Evolutionary conservation across 1,139 yeast genomes (phyloP).

Genomic region (Blastobotrys ciferrii): DNA sequence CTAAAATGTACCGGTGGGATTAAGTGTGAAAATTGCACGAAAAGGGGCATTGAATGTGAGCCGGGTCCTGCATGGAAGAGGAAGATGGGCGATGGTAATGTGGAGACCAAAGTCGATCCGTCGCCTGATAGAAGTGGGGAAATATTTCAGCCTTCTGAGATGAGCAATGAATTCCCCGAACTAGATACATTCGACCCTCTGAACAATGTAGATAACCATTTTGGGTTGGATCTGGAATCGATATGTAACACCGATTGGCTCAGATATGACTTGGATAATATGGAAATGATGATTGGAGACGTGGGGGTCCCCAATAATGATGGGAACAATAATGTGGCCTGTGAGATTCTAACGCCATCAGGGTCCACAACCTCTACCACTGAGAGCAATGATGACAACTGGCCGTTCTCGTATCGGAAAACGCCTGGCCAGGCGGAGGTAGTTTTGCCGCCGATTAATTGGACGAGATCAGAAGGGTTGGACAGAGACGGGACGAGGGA

Average conservation of each 20-base stretch:
- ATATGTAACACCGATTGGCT: conserved; percentile 14
- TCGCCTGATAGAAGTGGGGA: background rate
- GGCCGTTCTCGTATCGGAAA: conserved; percentile 17
- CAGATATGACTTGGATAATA: conserved; percentile 8
- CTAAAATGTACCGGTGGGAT: conserved; percentile 19
- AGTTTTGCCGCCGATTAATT: conserved; percentile 15
- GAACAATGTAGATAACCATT: background rate
- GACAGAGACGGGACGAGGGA: conserved; percentile 7
- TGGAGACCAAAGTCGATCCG: background rate
- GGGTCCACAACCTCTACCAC: conserved; percentile 4
- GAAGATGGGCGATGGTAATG: background rate
- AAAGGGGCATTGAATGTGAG: conserved; percentile 16
- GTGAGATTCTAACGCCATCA: conserved; percentile 1
- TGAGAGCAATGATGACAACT: conserved; percentile 14
- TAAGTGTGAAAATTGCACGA: conserved; percentile 18
- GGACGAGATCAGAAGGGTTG: conserved; percentile 5
- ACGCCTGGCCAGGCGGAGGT: conserved; percentile 6
- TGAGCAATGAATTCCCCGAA: background rate
- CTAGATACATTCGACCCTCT: background rate
- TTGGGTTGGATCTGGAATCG: conserved; percentile 9
- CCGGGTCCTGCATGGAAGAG: conserved; percentile 16
- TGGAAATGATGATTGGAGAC: conserved; percentile 5
- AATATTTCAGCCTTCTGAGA: background rate
- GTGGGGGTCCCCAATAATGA: background rate
- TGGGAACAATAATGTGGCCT: background rate